Base-by-base conservation (phyloP, 768 basidiomycete genomes). In the Psilocybe tampanensis region DNA sequence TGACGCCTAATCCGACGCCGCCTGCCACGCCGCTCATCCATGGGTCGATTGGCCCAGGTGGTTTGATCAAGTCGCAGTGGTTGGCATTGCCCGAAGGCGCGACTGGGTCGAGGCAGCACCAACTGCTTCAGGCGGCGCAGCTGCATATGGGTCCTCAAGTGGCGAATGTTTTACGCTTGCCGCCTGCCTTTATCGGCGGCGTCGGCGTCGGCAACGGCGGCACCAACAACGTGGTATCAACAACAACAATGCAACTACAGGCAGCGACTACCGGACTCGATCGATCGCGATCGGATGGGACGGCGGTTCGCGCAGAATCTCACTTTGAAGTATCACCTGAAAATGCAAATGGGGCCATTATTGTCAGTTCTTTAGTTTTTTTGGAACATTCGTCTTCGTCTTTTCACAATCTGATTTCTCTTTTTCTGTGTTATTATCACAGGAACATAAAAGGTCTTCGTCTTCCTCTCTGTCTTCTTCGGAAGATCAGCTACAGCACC, bases 1-100 rank as follows among this genome's bases (percentile, higher is more conserved):
- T 86, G 1, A 87, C 86, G 0, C 87, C 87, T 0, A 87, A 89
- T 68, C 90, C 89, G 1, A 92, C 91, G 1, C 90, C 91, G 7
- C 91, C 90, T 2, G 80, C 85, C 1, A 89, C 89, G 1, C 90
- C 88, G 8, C 66, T 77, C 49, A 63, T 80, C n/a, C 42, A 54
- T 33, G 54, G 63, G 50, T 39, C 18, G 21, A 26, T 44, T 23
- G 13, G 54, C 19, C 6, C 47, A 44, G 15, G 48, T 18, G 55
- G 58, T 6, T 26, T 44, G 19, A 29, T 53, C 42, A 49, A n/a
- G 33, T 54, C 58, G 21, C 62, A 67, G 49, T 67, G 49, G 47
- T 47, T 68, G 29, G 54, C 60, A 24, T 47, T 59, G n/a, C 65
- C 64, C 2, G 53, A 52, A 26, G 50, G 53, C 7, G 26, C 41